These are phyloP conservation scores for Penicillium sp. DNA, from an alignment of 2,329 filamentous ascomycete genomes.

Conservation along the genomic window DNA sequence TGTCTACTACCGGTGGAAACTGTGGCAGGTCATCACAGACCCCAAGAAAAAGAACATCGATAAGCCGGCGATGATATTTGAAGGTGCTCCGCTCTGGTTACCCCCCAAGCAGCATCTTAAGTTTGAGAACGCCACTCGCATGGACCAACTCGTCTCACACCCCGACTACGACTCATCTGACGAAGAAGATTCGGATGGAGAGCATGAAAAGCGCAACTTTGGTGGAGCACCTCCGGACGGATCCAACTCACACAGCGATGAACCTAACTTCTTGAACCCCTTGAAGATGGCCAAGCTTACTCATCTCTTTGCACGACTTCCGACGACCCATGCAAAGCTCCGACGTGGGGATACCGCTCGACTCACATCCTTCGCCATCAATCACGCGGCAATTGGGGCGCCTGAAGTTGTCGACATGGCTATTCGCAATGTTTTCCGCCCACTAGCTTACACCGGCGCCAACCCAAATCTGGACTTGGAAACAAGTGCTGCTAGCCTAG, in stretches of 20 bases:
- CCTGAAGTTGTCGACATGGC: constrained; percentile 89
- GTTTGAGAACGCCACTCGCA: constrained; percentile 67
- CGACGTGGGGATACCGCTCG: constrained; percentile 78
- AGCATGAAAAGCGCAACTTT: constrained; percentile 38
- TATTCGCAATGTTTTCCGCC: constrained; percentile 68
- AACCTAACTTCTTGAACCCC: constrained; percentile 65
- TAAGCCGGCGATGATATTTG: constrained; percentile 56
- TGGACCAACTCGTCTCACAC: constrained; percentile 75
- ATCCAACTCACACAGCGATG: constrained; percentile 32
- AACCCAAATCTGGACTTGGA: constrained; percentile 47
- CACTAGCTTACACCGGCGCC: constrained; percentile 63
- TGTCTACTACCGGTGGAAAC: constrained; percentile 83
- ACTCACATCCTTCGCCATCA: constrained; percentile 78
- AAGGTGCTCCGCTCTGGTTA: constrained; percentile 68
- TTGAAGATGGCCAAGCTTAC: constrained; percentile 75
- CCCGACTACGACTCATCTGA: constrained; percentile 80
- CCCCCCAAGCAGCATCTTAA: constrained; percentile 62
- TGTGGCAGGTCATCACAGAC: constrained; percentile 78
- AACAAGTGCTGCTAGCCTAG: constrained; percentile 23
- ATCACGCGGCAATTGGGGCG: constrained; percentile 71
- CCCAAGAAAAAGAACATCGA: constrained; percentile 38
- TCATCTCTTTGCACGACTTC: constrained; percentile 73
- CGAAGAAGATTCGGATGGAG: constrained; percentile 57
- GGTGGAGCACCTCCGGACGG: constrained; percentile 38
- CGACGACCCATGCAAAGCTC: constrained; percentile 63